Base-by-base conservation (phyloP, 441 rosid species). In the Kokia cookei region DNA sequence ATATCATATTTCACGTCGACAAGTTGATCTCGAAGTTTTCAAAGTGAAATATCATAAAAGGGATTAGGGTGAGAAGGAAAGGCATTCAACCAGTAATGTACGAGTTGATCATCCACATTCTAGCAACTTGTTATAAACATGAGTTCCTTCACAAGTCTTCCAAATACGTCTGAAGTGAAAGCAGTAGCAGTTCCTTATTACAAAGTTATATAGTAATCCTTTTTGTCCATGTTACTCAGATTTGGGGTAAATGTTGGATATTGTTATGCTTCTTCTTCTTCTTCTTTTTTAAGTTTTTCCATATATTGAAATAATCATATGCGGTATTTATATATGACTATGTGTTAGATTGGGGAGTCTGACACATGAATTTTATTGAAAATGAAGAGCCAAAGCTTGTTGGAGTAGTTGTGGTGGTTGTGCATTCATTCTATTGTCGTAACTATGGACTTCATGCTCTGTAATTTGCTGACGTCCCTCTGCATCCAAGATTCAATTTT, bases 1-100 rank as follows among this genome's bases (percentile, higher is more conserved):
- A 96, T 76, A 89, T 93, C 55, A 81, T 96, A 73, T 87, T 93
- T 78, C 99, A 93, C 7, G 96, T 96, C 1, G 99, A 96, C 84
- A 93, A 93, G 81, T 83, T 96, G 87, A 88, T 93, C 77, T 72
- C 91, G 3, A 96, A 96, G 84, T 93, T 91, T 82, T 85, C 93
- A 60, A 64, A 73, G 62, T 91, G 84, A 59, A 37, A 92, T 67
- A 72, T 40, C 19, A 70, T 53, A 62, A 4, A 3, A 11, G 24
- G 42, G 32, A 22, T 14, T 17, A 8, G 59, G 59, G 11, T 7
- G 64, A 29, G 53, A 73, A 5, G 15, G 45, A 62, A 70, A 58
- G 57, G 68, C 10, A 48, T 62, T 57, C 10, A 51, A 54, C 13
- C 3, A 13, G 71, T 26, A 22, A 64, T 72, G 63, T 65, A 63